Conservation (phyloP, 2,329 filamentous ascomycete species). For the Pyricularia sp. region DNA sequence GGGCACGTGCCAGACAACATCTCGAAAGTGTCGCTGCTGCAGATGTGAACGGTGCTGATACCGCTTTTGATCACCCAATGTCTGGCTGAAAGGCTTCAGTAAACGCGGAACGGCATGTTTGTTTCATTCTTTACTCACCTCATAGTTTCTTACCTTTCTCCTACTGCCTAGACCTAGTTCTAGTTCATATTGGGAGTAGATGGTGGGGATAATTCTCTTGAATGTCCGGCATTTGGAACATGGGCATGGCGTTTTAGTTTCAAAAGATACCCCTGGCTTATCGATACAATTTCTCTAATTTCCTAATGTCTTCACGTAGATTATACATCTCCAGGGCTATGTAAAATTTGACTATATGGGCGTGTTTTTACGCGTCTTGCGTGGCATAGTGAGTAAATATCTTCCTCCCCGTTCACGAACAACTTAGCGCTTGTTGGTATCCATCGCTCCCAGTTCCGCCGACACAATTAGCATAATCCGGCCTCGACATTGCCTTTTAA, state of each 20-base stretch:
- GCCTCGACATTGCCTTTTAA: not conserved
- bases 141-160: not conserved
- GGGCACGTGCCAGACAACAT: constrained; percentile 47
- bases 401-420: not conserved
- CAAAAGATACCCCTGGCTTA: not conserved
- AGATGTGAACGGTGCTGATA: not conserved
- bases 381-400: not conserved
- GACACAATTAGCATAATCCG: not conserved
- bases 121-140: not conserved
- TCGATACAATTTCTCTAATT: not conserved
- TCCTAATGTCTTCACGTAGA: not conserved
- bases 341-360: not conserved
- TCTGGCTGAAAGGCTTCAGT: not conserved
- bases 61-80: not conserved
- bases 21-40: constrained; percentile 21
- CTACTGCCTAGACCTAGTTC: no score
- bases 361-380: not conserved
- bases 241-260: not conserved
- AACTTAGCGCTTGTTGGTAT: not conserved
- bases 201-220: not conserved
- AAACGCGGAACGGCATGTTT: not conserved
- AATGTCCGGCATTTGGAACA: not conserved
- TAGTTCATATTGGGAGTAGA: not conserved
- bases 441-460: not conserved
- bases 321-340: not conserved